Percentiles rank a stretch among this genome's conserved stretches.
Evolutionary conservation across 208 protist species (phyloP).

Genomic region (Leishmania gerbilli): DNA sequence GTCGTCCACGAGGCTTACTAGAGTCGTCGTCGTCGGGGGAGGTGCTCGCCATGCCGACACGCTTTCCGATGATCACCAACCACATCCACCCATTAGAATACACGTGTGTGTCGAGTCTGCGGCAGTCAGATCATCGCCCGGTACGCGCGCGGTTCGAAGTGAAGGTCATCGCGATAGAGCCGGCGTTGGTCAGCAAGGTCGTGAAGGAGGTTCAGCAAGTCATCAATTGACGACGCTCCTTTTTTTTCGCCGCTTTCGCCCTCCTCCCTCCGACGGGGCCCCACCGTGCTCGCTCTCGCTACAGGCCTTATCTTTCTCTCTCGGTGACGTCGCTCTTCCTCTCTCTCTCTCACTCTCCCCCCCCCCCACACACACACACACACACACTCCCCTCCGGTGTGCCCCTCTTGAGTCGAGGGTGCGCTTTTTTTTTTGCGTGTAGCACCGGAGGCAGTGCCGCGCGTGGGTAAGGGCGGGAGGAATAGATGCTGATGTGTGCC

Average conservation of each 20-base stretch:
- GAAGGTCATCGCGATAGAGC: slow-evolving; percentile 44
- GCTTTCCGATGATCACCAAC: slow-evolving; percentile 64
- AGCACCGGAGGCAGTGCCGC: background rate
- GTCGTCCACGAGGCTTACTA: slow-evolving; percentile 8
- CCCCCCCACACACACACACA: too few species aligned
- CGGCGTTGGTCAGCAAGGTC: slow-evolving; percentile 42
- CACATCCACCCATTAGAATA: slow-evolving; percentile 52
- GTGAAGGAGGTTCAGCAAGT: slow-evolving; percentile 20
- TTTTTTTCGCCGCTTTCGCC: background rate
- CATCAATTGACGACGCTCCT: background rate
- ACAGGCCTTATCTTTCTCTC: background rate
- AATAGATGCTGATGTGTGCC: background rate
- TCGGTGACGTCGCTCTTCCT: background rate
- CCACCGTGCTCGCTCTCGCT: background rate
- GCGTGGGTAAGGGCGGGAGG: background rate
- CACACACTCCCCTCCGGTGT: background rate
- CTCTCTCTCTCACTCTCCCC: background rate
- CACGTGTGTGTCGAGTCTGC: slow-evolving; percentile 38
- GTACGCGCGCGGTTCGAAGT: slow-evolving; percentile 76
- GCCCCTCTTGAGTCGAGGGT: background rate
- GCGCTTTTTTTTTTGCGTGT: background rate
- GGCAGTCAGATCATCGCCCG: slow-evolving; percentile 74
- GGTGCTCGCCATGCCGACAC: background rate
- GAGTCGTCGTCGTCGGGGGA: background rate
- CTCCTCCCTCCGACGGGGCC: background rate